Base-by-base conservation (phyloP, 768 basidiomycete species). In the Pleurotus cornucopiae region DNA sequence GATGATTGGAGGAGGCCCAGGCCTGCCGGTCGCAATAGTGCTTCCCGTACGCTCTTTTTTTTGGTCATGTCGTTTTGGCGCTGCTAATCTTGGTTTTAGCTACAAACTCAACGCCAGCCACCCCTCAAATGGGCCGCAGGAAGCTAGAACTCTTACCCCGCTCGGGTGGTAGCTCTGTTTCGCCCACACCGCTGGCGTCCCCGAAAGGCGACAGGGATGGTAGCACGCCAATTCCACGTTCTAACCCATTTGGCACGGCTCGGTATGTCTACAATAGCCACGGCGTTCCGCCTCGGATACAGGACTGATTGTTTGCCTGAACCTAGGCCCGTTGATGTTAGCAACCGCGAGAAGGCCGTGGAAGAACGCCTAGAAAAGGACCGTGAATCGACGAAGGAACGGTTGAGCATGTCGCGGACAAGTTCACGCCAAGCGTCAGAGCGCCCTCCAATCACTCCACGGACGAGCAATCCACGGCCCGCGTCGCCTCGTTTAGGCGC, bases 201-300 rank as follows among this genome's bases (percentile, higher is more conserved):
- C 91, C 90, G 0, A 88, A 88, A 21, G 51, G 51, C 21, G 51
- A 53, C 23, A 53, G 20, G 25, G 71, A 81, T 89, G 62, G 73
- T 79, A 58, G 75, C 37, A 69, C 67, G 6, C 63, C 73, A 45
- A 66, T 69, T 18, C 62, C 75, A 4, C 66, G 83, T 37, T 66
- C 87, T 57, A 94, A 80, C 67, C 95, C 95, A 5, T 98, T 98
- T 65, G 97, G 96, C 48, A 78, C 80, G 54, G 96, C 96, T 37
- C 87, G 74, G 90, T 91, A 62, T 48, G 81, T 69, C 16, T 1
- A 9, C 11, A 16, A 49, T 41, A 18, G 16, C 12, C 39, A 21
- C 23, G 62, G 2, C 45, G 54, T 48, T 34, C 30, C 30, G 30
- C 11, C 30, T 34, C 30, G 30, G 30, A 34, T 34, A 34, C 9